Evolutionary conservation across 495 filamentous ascomycete species (phyloP).

Genomic region (Oidiodendron maius): DNA sequence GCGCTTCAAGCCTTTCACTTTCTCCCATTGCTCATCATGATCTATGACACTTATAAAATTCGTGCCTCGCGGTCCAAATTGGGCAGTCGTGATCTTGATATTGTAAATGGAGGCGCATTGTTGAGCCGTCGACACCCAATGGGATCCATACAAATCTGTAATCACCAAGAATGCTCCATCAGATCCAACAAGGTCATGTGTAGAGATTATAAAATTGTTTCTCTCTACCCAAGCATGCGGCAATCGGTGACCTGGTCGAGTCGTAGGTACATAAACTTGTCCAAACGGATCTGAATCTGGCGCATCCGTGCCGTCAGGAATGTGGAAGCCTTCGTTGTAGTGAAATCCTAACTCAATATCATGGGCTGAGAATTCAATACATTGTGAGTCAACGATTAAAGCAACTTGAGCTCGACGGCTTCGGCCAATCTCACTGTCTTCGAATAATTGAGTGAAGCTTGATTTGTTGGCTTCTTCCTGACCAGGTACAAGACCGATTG

Average conservation of each 20-base stretch:
- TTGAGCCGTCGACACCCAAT: conserved; percentile 26
- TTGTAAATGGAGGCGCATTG: not conserved
- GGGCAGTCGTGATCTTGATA: not conserved
- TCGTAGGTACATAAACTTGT: conserved; percentile 19
- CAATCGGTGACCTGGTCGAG: conserved; percentile 29
- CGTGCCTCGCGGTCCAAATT: not conserved
- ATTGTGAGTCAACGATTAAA: conserved; percentile 25
- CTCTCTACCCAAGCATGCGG: conserved; percentile 35
- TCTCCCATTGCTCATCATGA: conserved; percentile 31
- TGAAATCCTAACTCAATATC: conserved; percentile 38
- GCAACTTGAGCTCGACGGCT: conserved; percentile 17
- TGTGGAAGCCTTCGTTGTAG: conserved; percentile 16
- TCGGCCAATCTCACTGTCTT: conserved; percentile 22
- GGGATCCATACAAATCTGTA: conserved; percentile 27
- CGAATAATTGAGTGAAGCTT: not conserved
- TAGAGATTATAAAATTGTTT: conserved; percentile 18
- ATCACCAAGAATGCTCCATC: conserved; percentile 29
- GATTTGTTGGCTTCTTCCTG: conserved; percentile 12
- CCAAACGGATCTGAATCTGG: not conserved
- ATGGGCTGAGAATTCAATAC: conserved; percentile 30
- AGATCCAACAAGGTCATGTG: conserved; percentile 26
- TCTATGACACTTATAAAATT: conserved; percentile 17
- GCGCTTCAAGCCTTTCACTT: conserved; percentile 26
- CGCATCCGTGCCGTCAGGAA: not conserved
- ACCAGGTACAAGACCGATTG: conserved; percentile 26